Base-by-base conservation (phyloP, 495 filamentous ascomycete genomes). In the Entonaema liquescens region DNA sequence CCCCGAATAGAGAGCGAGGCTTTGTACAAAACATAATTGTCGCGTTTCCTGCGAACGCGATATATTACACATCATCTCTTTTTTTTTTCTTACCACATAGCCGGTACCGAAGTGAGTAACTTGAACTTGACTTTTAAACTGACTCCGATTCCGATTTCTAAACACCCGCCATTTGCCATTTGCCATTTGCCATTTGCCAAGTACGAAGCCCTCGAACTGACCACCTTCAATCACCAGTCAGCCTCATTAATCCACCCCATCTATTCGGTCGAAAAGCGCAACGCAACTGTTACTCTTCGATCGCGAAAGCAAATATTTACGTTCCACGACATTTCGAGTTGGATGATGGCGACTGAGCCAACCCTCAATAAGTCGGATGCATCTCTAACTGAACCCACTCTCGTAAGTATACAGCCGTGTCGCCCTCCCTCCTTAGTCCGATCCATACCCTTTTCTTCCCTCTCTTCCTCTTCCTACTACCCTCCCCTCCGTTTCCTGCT, bases 291-390 rank as follows among this genome's bases (percentile, higher is more conserved):
- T 62, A 33, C 54, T 5, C 59, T 74, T 67, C 49, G 64, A 74
- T 74, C 68, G 72, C 65, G 64, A 73, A 33, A 61, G 53, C 64
- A 63, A 68, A 65, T 65, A 68, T 12, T 50, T 58, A 68, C 52
- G 56, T 73, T 68, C 50, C 70, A 68, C 70, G 42, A 65, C 70
- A 61, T 56, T 26, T 68, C 65, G 28, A 65, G 70, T 62, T 68
- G 70, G 70, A 88, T 85, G 83, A 88, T 88, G 86, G 86, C 86
- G 79, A 84, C 84, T 79, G 84, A 84, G 82, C 83, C 81, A 81
- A 80, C 80, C 72, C 73, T 80, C 68, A 78, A 81, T 70, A 82
- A 77, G 78, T 78, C 85, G 79, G 83, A 85, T 81, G 80, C 81
- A 76, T 79, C 79, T 79, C 73, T 82, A 72, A 79, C 79, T 73